Percentiles rank a stretch among this genome's conserved stretches.
Conservation (phyloP, 2,329 filamentous ascomycete genomes). For the Diaporthe citri region DNA sequence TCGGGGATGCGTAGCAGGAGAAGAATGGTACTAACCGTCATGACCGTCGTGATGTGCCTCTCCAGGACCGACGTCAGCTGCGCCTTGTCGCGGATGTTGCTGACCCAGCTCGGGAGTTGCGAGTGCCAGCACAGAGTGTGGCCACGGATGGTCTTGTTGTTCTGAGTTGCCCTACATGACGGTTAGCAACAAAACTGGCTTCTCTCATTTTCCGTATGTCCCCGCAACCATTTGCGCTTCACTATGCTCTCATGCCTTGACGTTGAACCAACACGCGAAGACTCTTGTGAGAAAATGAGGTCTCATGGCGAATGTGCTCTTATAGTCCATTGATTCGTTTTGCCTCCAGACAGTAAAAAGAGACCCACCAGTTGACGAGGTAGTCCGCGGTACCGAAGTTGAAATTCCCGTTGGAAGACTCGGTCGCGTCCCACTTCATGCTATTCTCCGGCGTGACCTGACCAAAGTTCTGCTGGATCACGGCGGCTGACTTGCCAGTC, state of each 20-base stretch:
- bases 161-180: constrained; percentile 63
- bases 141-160: constrained; percentile 70
- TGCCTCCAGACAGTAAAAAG: not conserved
- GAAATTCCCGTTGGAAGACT: constrained; percentile 64
- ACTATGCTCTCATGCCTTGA: too few species aligned
- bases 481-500: constrained; percentile 62
- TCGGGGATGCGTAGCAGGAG: too few species aligned
- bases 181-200: constrained; percentile 58
- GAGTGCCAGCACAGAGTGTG: constrained; percentile 77
- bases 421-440: constrained; percentile 76
- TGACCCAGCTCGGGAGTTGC: constrained; percentile 72
- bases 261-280: too few species aligned
- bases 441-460: constrained; percentile 77
- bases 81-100: constrained; percentile 62
- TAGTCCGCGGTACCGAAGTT: constrained; percentile 69
- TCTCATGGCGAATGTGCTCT: not conserved
- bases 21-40: too few species aligned
- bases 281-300: not conserved
- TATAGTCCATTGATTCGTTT: not conserved
- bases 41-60: constrained; percentile 70
- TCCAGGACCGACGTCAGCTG: constrained; percentile 68
- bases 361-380: constrained; percentile 64
- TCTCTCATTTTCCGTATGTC: constrained; percentile 54
- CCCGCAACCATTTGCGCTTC: constrained; percentile 50
- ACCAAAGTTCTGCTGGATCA: constrained; percentile 73